phyloP scores from a whole-genome alignment of 2,329 filamentous ascomycete species.

The Exophiala aquamarina region DNA sequence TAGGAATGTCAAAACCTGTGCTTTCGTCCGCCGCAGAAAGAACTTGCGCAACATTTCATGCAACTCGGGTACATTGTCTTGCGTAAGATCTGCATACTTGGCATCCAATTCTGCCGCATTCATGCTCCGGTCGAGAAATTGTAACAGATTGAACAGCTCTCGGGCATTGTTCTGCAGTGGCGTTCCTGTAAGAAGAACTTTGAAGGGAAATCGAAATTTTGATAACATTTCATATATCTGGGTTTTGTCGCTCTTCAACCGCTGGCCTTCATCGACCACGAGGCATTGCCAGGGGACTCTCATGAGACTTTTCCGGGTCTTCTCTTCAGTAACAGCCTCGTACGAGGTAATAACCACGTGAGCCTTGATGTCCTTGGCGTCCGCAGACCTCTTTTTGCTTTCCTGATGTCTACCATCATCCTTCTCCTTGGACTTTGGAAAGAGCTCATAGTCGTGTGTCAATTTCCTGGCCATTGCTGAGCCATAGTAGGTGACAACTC shows the following conservation, averaged over 20 bases:
- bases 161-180: constrained; percentile 82
- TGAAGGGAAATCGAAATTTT: constrained; percentile 75
- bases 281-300: constrained; percentile 80
- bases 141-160: constrained; percentile 93
- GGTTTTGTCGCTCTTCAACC: constrained; percentile 89
- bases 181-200: constrained; percentile 81
- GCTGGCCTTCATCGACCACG: constrained; percentile 92
- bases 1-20: constrained; percentile 84
- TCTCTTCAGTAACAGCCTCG: constrained; percentile 77
- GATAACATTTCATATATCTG: constrained; percentile 74
- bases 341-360: constrained; percentile 96
- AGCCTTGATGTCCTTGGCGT: constrained; percentile 67
- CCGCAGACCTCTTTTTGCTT: constrained; percentile 20
- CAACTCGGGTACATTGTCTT: constrained; percentile 76
- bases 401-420: constrained; percentile 35
- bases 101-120: constrained; percentile 73
- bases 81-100: constrained; percentile 74
- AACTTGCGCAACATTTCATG: constrained; percentile 78
- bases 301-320: constrained; percentile 65
- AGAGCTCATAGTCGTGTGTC: constrained; percentile 81
- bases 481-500: constrained; percentile 92
- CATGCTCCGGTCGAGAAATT: constrained; percentile 77
- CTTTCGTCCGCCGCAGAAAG: constrained; percentile 78
- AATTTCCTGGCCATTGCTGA: constrained; percentile 71
- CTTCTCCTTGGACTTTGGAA: constrained; percentile 54